Evolutionary conservation across 2,329 filamentous ascomycete genomes (phyloP).

Genomic region (Penicillium sp.): DNA sequence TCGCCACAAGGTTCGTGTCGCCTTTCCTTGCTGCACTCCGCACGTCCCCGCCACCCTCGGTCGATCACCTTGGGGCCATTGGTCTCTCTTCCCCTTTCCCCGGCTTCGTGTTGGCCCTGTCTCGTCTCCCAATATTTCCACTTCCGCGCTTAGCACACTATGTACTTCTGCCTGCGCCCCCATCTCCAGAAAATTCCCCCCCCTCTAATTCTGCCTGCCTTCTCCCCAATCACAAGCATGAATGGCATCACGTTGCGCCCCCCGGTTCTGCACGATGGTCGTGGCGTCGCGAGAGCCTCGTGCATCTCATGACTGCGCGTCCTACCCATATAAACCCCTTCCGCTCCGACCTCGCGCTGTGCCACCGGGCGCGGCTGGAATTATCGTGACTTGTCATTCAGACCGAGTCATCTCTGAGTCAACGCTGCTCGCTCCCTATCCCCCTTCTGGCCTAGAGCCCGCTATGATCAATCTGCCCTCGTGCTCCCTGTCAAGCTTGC

Average conservation of each 20-base stretch:
- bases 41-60: slow-evolving; percentile 10
- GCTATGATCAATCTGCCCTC: slow-evolving; percentile 14
- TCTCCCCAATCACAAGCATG: slow-evolving; percentile 15
- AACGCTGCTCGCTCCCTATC: background rate
- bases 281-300: slow-evolving; percentile 21
- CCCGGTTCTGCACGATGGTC: slow-evolving; percentile 4
- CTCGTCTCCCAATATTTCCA: slow-evolving; percentile 12
- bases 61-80: slow-evolving; percentile 15
- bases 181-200: background rate
- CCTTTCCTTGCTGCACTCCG: slow-evolving; percentile 11
- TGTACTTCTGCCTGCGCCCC: background rate
- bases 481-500: slow-evolving; percentile 3
- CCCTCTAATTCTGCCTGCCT: background rate
- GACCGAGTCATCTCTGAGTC: slow-evolving; percentile 2
- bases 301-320: slow-evolving; percentile 17
- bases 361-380: slow-evolving; percentile 16
- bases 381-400: slow-evolving; percentile 18
- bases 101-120: slow-evolving; percentile 2
- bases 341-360: slow-evolving; percentile 9
- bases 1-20: slow-evolving; percentile 14
- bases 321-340: slow-evolving; percentile 10
- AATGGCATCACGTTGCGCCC: slow-evolving; percentile 10
- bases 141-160: slow-evolving; percentile 24
- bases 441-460: background rate
- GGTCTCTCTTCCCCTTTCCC: slow-evolving; percentile 4